Base-by-base conservation (phyloP, 768 basidiomycete genomes). In the Mrakia frigida region DNA sequence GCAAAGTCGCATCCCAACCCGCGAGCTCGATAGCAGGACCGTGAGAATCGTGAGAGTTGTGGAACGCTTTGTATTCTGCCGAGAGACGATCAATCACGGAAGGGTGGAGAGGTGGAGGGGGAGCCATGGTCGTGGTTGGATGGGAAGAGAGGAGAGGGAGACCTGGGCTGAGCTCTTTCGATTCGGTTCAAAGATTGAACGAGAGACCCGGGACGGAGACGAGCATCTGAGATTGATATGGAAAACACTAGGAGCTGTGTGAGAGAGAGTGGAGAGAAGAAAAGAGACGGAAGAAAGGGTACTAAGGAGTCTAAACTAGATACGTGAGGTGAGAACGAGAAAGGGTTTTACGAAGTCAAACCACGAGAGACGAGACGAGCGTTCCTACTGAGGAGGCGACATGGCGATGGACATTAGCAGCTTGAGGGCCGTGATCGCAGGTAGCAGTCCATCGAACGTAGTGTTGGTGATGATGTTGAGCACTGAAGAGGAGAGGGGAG, bases 391-490 rank as follows among this genome's bases (percentile, higher is more conserved):
- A 52, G 70, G 59, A 70, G 70, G 71, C 37, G 65, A 69, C 65
- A 74, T 74, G 43, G 77, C 73, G 50, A 78, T 73, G 37, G 71
- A 73, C 63, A 78, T 78, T 7, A 78, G 41, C 25, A 78, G 70
- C 67, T 78, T 78, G 28, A 78, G 72, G 31, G 77, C 71, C 1
- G 76, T 77, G 63, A 78, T 56, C 2, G 73, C 77, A 9, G 77
- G 77, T 23, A 78, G 52, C 41, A 73, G 52, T 11, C 77, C 77
- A 25, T 78, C 65, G 35, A 74, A 70, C 2, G 67, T 39, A 0
- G 73, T 74, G 53, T 70, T 78, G 25, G 77, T 73, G 59, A 78
- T 78, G 41, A 70, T 50, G 41, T 60, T 70, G 14, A 78, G 73
- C 25, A 78, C 70, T 72, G 75, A n/a, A n/a, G n/a, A n/a, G n/a